These are phyloP conservation scores for Fraxinus americana DNA, from an alignment of 257 asterid species.

Conservation along the genomic window DNA sequence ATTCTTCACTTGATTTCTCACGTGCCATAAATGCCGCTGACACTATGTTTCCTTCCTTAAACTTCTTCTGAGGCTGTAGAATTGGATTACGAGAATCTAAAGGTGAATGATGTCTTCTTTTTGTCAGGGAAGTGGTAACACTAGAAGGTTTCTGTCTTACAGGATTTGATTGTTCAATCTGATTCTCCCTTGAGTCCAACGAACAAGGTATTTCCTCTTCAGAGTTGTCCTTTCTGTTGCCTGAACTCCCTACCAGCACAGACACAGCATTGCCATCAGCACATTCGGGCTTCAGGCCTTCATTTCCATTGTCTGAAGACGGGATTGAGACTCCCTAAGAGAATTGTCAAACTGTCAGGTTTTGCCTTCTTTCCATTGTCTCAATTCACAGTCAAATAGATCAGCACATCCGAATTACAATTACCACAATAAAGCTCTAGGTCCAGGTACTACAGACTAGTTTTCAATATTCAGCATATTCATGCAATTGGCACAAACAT, in stretches of 20 bases:
- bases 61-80: constrained; percentile 37
- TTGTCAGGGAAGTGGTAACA: constrained; percentile 24
- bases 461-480: background rate
- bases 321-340: constrained; percentile 48
- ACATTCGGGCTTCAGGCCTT: constrained; percentile 14
- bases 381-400: background rate
- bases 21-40: constrained; percentile 20
- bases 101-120: constrained; percentile 28
- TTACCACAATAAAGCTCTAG: background rate
- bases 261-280: constrained; percentile 26
- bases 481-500: background rate
- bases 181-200: constrained; percentile 32
- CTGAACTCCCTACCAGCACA: constrained; percentile 29
- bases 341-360: constrained; percentile 19
- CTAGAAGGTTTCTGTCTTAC: constrained; percentile 29
- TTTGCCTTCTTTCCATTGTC: background rate
- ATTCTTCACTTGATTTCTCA: constrained; percentile 29
- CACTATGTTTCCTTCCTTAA: constrained; percentile 35
- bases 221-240: constrained; percentile 26
- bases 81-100: constrained; percentile 13
- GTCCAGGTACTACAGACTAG: background rate
- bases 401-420: background rate
- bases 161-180: constrained; percentile 26
- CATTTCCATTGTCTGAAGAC: constrained; percentile 36
- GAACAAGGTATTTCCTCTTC: constrained; percentile 27